These are phyloP conservation scores for Mycena venus DNA, from an alignment of 768 basidiomycete genomes.

Conservation along the genomic window DNA sequence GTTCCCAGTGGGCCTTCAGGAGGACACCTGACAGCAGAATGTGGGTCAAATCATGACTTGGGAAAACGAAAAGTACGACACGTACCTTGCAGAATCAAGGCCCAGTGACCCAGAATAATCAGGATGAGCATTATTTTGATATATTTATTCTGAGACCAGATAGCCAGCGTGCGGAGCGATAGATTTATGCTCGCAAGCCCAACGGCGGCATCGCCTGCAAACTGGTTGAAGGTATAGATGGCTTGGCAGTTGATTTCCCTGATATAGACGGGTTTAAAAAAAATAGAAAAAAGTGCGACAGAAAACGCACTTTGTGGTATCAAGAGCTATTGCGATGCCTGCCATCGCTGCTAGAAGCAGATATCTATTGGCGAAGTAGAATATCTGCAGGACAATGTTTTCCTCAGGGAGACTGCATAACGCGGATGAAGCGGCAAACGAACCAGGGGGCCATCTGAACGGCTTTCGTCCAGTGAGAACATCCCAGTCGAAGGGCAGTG, in stretches of 20 bases:
- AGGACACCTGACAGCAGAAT: slow-evolving; percentile 60
- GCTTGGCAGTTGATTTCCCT: slow-evolving; percentile 72
- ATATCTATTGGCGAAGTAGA: slow-evolving; percentile 63
- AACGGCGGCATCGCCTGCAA: slow-evolving; percentile 61
- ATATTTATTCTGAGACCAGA: slow-evolving; percentile 49
- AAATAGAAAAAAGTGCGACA: background rate
- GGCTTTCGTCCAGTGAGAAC: slow-evolving; percentile 54
- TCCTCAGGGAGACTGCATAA: background rate
- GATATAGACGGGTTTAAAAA: background rate
- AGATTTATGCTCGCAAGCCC: slow-evolving; percentile 67
- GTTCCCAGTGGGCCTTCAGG: slow-evolving; percentile 69
- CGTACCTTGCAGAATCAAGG: slow-evolving; percentile 44
- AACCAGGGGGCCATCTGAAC: slow-evolving; percentile 64
- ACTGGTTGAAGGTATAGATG: slow-evolving; percentile 74
- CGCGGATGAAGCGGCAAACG: background rate
- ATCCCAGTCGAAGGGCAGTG: slow-evolving; percentile 60
- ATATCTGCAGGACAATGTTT: slow-evolving; percentile 46
- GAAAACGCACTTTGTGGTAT: slow-evolving; percentile 55
- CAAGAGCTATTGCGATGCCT: slow-evolving; percentile 64
- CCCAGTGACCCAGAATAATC: slow-evolving; percentile 62
- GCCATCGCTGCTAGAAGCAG: slow-evolving; percentile 55
- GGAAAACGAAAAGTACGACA: slow-evolving; percentile 33
- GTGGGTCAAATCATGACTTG: background rate
- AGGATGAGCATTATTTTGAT: slow-evolving; percentile 49
- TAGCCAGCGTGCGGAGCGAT: slow-evolving; percentile 59